Base-by-base conservation (phyloP, 371 early-diverging fungal species). In the Batrachochytrium dendrobatidis region DNA sequence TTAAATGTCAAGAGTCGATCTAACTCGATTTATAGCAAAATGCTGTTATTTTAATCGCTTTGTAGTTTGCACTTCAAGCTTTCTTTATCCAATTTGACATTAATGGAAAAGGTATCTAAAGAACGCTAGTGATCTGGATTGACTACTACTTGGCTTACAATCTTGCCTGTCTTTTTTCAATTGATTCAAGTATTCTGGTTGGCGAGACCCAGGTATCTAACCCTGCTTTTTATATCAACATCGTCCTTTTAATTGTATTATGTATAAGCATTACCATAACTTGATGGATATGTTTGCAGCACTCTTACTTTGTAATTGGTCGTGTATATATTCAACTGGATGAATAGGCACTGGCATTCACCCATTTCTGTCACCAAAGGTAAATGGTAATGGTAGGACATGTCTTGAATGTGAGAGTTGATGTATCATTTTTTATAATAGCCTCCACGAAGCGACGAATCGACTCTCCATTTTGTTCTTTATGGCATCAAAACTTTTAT, bases 311-410 rank as follows among this genome's bases (percentile, higher is more conserved):
- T 54, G 55, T 30, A 6, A 45, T 25, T 15, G 8, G 6, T 29
- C 15, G 8, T 24, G 5, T 8, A 10, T 45, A 25, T 20, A 12
- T 43, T 43, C 15, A 24, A 24, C 15, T 43, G 10, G 10, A n/a
- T 17, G 15, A 3, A 29, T 15, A 62, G 84, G 88, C 24, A 93
- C 92, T 4, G 91, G 91, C 28, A 90, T 93, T 61, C 90, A 91
- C 53, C 92, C 94, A 6, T 91, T 93, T 68, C 69, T 91, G 50
- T 88, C 88, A 50, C 88, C 89, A 12, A 82, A 87, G 67, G 86
- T 83, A 77, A 67, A 67, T 25, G 28, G 24, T 30, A 17, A 10
- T 29, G 18, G 18, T 28, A 24, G 26, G 61, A 35, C 24, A 43
- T 33, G 24, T 24, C n/a, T 28, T 55, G n/a, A 17, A 34, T 28